A percentile compares a stretch with the other conserved stretches of the same genome.
Evolutionary conservation across 139 green algal genomes (phyloP).

Genomic region (Bryopsis sp.): DNA sequence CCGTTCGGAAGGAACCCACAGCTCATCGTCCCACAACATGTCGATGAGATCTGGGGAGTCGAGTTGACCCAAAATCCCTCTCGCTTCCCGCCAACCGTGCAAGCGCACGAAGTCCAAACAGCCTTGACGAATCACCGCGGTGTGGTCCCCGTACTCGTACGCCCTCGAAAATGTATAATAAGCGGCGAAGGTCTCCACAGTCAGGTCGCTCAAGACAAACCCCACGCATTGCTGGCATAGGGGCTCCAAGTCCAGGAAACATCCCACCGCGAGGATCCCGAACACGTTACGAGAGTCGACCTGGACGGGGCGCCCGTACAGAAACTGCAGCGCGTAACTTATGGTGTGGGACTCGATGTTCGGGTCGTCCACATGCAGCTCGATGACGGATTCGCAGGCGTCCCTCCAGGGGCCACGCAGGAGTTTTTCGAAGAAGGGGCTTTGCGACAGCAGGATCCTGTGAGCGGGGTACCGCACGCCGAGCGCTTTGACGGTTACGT

Average conservation of each 20-base stretch:
- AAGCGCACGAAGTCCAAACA: constrained; percentile 6
- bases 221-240: background rate
- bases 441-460: background rate
- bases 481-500: background rate
- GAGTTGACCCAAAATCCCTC: background rate
- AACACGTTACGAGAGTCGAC: background rate
- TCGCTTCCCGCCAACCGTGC: background rate
- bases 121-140: background rate
- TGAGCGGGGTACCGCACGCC: background rate
- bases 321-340: background rate
- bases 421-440: constrained; percentile 1
- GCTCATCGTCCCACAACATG: background rate
- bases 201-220: background rate
- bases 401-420: background rate
- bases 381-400: background rate
- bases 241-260: background rate
- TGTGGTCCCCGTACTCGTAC: background rate
- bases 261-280: background rate
- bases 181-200: background rate
- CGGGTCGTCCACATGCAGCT: background rate
- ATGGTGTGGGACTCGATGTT: background rate
- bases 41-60: background rate
- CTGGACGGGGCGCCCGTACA: background rate
- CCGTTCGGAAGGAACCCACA: constrained; percentile 3
- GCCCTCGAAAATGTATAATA: constrained; percentile 1